Base-by-base conservation (phyloP, 2,329 filamentous ascomycete genomes). In the Geosmithia morbida region DNA sequence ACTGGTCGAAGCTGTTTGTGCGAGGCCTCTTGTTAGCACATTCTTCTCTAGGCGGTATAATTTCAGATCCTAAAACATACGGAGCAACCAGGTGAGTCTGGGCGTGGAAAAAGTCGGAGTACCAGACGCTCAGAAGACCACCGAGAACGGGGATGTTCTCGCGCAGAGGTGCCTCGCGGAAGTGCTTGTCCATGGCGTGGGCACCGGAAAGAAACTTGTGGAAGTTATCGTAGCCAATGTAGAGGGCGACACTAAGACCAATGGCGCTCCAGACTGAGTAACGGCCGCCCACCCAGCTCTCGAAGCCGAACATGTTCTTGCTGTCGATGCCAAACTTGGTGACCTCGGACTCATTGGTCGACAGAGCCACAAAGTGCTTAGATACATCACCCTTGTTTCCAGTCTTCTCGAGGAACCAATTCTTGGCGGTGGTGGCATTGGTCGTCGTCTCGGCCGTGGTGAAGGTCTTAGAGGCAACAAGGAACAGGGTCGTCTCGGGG, bases 191-290 rank as follows among this genome's bases (percentile, higher is more conserved):
- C 89, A 98, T 96, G 61, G 87, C 87, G 62, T 98, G 85, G 47
- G 87, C 92, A 66, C 92, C 92, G 52, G 84, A 81, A 46, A 97
- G 77, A 79, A 98, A 96, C 69, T 94, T 78, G 68, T 92, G 80
- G 75, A 97, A 98, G 78, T 96, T 96, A 64, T 97, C 89, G 66
- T 76, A 98, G 63, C 92, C 92, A 63, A 98, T 85, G 74, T 96
- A 95, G 55, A 98, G 76, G 56, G 84, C 84, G 49, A 98, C 89
- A 53, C 87, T 95, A 52, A 98, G 74, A 57, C 92, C 92, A 61
- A 98, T 98, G 65, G 92, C 92, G 56, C 88, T 95, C 92, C 92
- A 98, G 55, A 98, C 92, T 51, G 88, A 95, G 79, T 98, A 98
- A 51, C 92, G 85, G 49, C 92, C 92, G 64, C 92, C 92, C 46